Conservation (phyloP, 2,329 filamentous ascomycete genomes). For the Macrophomina pseudophaseolina region DNA sequence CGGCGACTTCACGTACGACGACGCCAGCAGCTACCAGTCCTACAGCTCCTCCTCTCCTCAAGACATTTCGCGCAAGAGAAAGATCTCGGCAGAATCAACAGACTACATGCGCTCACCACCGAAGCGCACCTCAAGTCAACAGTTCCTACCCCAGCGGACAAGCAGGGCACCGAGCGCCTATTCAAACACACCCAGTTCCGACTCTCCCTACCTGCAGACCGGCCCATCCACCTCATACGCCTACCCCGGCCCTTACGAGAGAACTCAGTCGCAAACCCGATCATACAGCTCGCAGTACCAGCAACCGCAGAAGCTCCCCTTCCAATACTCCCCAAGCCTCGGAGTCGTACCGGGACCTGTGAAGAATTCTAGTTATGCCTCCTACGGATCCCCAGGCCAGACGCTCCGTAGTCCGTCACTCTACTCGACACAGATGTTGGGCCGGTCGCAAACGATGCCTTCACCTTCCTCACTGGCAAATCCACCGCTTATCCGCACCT, state of each 20-base stretch:
- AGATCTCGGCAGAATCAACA: slow-evolving; percentile 58
- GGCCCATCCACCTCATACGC: slow-evolving; percentile 42
- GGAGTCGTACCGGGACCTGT: slow-evolving; percentile 29
- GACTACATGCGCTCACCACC: slow-evolving; percentile 53
- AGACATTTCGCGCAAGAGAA: slow-evolving; percentile 59
- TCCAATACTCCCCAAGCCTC: slow-evolving; percentile 31
- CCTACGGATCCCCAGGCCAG: slow-evolving; percentile 27
- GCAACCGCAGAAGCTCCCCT: slow-evolving; percentile 27
- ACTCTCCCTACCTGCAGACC: slow-evolving; percentile 46
- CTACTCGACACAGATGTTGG: slow-evolving; percentile 26
- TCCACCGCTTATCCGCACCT: slow-evolving; percentile 66
- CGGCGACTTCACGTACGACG: slow-evolving; percentile 67
- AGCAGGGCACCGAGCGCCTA: slow-evolving; percentile 33
- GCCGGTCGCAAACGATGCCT: slow-evolving; percentile 51
- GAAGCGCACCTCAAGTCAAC: slow-evolving; percentile 54
- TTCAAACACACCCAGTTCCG: slow-evolving; percentile 37
- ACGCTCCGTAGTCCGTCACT: slow-evolving; percentile 31
- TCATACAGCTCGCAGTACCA: slow-evolving; percentile 24
- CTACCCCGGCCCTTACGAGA: slow-evolving; percentile 46
- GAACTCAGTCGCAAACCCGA: slow-evolving; percentile 37
- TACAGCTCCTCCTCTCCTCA: slow-evolving; percentile 36
- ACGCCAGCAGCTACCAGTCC: slow-evolving; percentile 42
- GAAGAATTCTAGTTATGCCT: slow-evolving; percentile 35
- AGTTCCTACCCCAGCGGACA: slow-evolving; percentile 39
- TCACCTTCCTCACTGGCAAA: slow-evolving; percentile 54